Conservation (phyloP, 1,284 basidiomycete genomes). For the Amylostereum chailletii region DNA sequence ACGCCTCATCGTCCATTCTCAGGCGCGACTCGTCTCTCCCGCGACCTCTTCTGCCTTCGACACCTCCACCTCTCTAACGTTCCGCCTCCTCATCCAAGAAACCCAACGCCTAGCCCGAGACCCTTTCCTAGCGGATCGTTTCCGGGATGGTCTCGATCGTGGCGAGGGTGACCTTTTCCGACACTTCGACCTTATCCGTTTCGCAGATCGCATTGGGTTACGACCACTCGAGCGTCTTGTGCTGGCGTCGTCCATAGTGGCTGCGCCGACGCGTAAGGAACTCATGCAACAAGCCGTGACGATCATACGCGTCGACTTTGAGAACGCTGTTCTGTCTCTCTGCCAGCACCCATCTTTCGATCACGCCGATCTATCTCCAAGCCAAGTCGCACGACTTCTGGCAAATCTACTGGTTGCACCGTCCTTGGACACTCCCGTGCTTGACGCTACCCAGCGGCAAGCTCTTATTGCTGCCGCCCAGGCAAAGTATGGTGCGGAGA, state of each 20-base stretch:
- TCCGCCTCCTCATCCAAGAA: slow-evolving; percentile 80
- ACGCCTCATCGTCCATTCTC: slow-evolving; percentile 83
- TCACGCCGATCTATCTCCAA: slow-evolving; percentile 66
- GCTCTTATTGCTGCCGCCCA: slow-evolving; percentile 65
- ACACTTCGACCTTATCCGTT: slow-evolving; percentile 72
- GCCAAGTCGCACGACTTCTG: slow-evolving; percentile 71
- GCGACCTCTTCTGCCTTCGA: slow-evolving; percentile 56
- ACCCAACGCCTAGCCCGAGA: slow-evolving; percentile 79
- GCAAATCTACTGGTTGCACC: slow-evolving; percentile 69
- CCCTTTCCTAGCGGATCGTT: slow-evolving; percentile 78
- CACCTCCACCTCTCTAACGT: slow-evolving; percentile 63
- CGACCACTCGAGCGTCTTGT: slow-evolving; percentile 74
- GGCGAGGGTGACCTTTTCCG: slow-evolving; percentile 75
- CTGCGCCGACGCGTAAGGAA: slow-evolving; percentile 62
- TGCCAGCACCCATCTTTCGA: slow-evolving; percentile 74
- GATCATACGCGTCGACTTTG: slow-evolving; percentile 68
- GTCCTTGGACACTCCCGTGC: slow-evolving; percentile 51
- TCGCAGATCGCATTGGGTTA: slow-evolving; percentile 68
- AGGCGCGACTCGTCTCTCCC: slow-evolving; percentile 51
- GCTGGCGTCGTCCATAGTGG: slow-evolving; percentile 65
- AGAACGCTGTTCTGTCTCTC: slow-evolving; percentile 62
- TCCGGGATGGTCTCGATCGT: slow-evolving; percentile 79
- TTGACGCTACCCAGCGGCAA: slow-evolving; percentile 65
- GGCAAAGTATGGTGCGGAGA: slow-evolving; percentile 61
- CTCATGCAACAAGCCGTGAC: slow-evolving; percentile 57